Base-by-base conservation (phyloP, 2,329 filamentous ascomycete species). In the Fusarium guadeloupense region DNA sequence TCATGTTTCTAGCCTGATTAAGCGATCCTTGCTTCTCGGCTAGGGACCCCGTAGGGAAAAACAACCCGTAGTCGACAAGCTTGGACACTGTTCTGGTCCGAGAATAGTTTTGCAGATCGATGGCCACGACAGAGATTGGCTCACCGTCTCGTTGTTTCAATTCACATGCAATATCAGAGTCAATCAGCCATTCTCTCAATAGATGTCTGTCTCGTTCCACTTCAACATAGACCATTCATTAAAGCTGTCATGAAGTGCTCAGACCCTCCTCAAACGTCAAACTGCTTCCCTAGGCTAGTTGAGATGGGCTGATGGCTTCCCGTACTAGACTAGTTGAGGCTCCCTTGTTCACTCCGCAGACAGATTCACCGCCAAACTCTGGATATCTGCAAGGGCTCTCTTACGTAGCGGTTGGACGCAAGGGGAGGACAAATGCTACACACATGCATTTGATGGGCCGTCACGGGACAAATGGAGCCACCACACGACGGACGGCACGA, bases 301-400 rank as follows among this genome's bases (percentile, higher is more conserved):
- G 13, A n/a, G 28, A 31, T 60, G 66, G 63, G 56, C 33, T 57
- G 58, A 69, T 54, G 26, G 44, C 25, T n/a, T n/a, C n/a, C n/a
- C n/a, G n/a, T n/a, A n/a, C n/a, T n/a, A n/a, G n/a, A n/a, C n/a
- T n/a, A n/a, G 47, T 40, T 42, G 21, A 40, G 42, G 30, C 37
- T 54, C 55, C 48, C 48, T 46, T 35, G 58, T 45, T 14, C 13
- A 31, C 13, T 31, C 13, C 28, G 23, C 23, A 25, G 23, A 9
- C 28, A 69, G 47, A 66, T 70, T 67, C 67, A 69, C 67, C 67
- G 67, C 65, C 64, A 65, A 47, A 57, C 30, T 37, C 38, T 50
- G 54, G 42, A 50, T 54, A 28, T 47, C 46, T 41, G 49, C 42
- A 55, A 58, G 55, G 39, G 51, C 51, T 49, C 41, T 20, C 42